A percentile compares a stretch with the other conserved stretches of the same genome.
Evolutionary conservation across 805 yeast species (phyloP).

Genomic region (Lachancea meyersii): DNA sequence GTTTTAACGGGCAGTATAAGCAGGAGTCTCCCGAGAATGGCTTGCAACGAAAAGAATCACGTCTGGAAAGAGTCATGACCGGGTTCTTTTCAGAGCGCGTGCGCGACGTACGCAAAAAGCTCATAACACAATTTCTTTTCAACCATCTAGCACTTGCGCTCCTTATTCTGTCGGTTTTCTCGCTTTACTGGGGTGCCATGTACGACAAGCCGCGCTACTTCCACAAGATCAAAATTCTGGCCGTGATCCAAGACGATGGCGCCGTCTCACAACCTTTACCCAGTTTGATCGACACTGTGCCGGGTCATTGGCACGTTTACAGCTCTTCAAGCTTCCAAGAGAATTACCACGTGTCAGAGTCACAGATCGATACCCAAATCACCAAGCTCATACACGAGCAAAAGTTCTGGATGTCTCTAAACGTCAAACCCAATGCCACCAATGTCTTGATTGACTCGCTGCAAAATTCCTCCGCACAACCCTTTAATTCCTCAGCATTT

Average conservation of each 20-base stretch:
- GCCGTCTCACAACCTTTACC: slow-evolving; percentile 14
- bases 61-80: slow-evolving; percentile 11
- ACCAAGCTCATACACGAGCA: slow-evolving; percentile 44
- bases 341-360: slow-evolving; percentile 17
- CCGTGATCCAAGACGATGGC: slow-evolving; percentile 32
- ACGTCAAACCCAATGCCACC: slow-evolving; percentile 46
- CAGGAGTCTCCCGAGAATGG: background rate
- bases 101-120: slow-evolving; percentile 12
- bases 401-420: slow-evolving; percentile 58
- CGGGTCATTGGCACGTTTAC: slow-evolving; percentile 31
- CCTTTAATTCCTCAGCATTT: slow-evolving; percentile 19
- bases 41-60: background rate
- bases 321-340: slow-evolving; percentile 23
- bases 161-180: slow-evolving; percentile 22
- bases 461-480: slow-evolving; percentile 11
- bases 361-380: slow-evolving; percentile 35
- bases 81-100: slow-evolving; percentile 18
- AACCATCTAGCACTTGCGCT: slow-evolving; percentile 19
- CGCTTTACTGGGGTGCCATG: slow-evolving; percentile 36
- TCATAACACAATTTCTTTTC: slow-evolving; percentile 10
- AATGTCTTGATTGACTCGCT: slow-evolving; percentile 24
- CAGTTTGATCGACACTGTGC: slow-evolving; percentile 12
- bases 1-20: background rate
- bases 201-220: slow-evolving; percentile 25
- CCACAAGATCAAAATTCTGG: slow-evolving; percentile 27